phyloP scores from a whole-genome alignment of 139 green algal genomes.

The Gonium pectorale region DNA sequence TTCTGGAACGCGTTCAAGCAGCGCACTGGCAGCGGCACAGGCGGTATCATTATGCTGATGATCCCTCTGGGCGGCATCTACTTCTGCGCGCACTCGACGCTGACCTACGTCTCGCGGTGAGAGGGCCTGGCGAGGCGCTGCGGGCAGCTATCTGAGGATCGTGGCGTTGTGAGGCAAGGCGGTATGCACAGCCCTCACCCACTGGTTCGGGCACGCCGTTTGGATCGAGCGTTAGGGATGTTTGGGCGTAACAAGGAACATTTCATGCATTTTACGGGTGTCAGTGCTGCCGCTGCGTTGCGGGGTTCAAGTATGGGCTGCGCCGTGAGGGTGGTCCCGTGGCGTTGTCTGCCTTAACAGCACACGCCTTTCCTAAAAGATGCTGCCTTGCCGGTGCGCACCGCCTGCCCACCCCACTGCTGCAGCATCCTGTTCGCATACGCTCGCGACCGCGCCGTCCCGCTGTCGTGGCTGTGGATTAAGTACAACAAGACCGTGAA shows the following conservation, averaged over 20 bases:
- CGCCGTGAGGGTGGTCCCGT: too few species aligned
- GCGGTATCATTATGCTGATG: constrained; percentile 48
- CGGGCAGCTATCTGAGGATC: too few species aligned
- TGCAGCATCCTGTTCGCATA: constrained; percentile 65
- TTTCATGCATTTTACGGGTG: too few species aligned
- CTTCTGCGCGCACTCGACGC: constrained; percentile 58
- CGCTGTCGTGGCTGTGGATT: constrained; percentile 51
- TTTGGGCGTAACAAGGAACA: too few species aligned
- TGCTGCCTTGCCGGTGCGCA: neutral
- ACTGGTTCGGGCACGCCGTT: too few species aligned
- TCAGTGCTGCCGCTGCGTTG: too few species aligned
- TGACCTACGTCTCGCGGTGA: constrained; percentile 59
- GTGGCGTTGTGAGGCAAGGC: too few species aligned
- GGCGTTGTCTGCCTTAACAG: too few species aligned
- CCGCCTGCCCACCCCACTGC: neutral
- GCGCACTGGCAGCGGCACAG: constrained; percentile 40
- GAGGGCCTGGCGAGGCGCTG: too few species aligned
- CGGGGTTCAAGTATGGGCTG: too few species aligned
- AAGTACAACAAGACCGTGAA: constrained; percentile 50
- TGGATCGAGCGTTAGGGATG: too few species aligned
- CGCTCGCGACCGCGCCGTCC: constrained; percentile 57
- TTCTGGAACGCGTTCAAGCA: constrained; percentile 54
- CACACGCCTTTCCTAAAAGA: neutral
- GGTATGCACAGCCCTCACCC: too few species aligned
- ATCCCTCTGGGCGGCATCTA: constrained; percentile 55